Base-by-base conservation (phyloP, 1,284 basidiomycete genomes). In the Pterula multifida region DNA sequence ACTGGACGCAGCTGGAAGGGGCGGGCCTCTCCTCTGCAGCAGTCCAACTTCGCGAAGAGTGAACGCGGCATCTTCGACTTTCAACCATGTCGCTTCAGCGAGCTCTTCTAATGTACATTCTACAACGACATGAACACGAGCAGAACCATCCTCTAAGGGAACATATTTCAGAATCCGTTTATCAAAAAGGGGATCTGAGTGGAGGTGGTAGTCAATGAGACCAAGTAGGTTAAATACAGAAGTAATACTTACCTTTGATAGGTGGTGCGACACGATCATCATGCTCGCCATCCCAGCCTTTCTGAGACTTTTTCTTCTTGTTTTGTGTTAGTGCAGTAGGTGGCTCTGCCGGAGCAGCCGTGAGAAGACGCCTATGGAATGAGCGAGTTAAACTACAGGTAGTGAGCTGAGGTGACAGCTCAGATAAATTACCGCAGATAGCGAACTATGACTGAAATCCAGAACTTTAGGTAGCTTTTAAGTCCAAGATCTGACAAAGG, bases 401-500 rank as follows among this genome's bases (percentile, higher is more conserved):
- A 36, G 50, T 53, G 26, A 3, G 21, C 47, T 26, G 36, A 26
- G 32, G 13, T 22, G 22, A 23, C 35, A 17, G 21, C 36, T 32
- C 49, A 45, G 51, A 26, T 12, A 23, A 44, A 66, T 63, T 60
- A 77, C 72, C 81, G 71, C 59, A 96, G 81, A 65, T 91, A 89
- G 24, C 91, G 79, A 17, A 97, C 68, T 45, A 97, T 71, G 0
- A 85, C 85, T 1, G 88, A 78, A 1, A 87, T 79, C 95, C 96
- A 98, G 63, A 85, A 96, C 2, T 90, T 80, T 26, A 94, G 76
- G 66, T 98, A 98, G 52, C 90, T 90, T 53, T 88, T 79, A 13
- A 94, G 71, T 2, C 96, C 95, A 11, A 98, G 78, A 56, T 94
- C 92, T 0, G 93, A 97, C 0, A 98, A 70, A 0, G 95, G 95